A percentile compares a stretch with the other conserved stretches of the same genome.
Conservation (phyloP, 805 yeast species). For the Ogataea salicorniae region DNA sequence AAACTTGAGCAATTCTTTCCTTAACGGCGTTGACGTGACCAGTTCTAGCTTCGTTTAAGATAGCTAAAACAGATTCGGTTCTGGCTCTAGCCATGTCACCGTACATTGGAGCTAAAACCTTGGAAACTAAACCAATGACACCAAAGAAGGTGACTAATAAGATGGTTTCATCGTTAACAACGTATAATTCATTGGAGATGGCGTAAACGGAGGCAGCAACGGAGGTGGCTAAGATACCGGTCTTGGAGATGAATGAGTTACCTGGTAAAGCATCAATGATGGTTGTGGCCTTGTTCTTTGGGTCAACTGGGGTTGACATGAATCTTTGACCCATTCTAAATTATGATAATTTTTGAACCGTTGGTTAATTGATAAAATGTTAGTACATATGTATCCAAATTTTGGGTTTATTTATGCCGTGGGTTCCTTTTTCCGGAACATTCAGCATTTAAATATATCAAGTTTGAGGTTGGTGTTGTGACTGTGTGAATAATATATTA, state of each 20-base stretch:
- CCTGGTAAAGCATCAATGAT: slow-evolving; percentile 94
- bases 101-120: slow-evolving; percentile 90
- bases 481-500: too few species aligned
- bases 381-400: neutral
- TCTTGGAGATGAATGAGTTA: slow-evolving; percentile 78
- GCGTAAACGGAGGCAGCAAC: slow-evolving; percentile 94
- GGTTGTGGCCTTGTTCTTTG: slow-evolving; percentile 85
- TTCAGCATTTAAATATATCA: too few species aligned
- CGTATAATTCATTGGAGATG: slow-evolving; percentile 86
- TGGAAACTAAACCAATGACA: slow-evolving; percentile 70
- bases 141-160: slow-evolving; percentile 76
- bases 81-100: slow-evolving; percentile 90
- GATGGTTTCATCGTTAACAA: slow-evolving; percentile 90
- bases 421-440: neutral
- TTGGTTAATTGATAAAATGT: neutral
- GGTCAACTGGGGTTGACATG: slow-evolving; percentile 66
- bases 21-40: slow-evolving; percentile 91
- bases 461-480: too few species aligned
- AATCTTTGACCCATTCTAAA: slow-evolving; percentile 52
- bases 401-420: neutral
- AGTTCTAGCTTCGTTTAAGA: slow-evolving; percentile 82
- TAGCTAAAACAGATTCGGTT: slow-evolving; percentile 42
- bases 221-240: slow-evolving; percentile 91
- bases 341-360: neutral
- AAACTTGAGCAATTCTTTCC: slow-evolving; percentile 82